Percentiles rank a stretch among this genome's conserved stretches.
Evolutionary conservation across 305 asterid genomes (phyloP).

Genomic region (Coffea humblotiana): DNA sequence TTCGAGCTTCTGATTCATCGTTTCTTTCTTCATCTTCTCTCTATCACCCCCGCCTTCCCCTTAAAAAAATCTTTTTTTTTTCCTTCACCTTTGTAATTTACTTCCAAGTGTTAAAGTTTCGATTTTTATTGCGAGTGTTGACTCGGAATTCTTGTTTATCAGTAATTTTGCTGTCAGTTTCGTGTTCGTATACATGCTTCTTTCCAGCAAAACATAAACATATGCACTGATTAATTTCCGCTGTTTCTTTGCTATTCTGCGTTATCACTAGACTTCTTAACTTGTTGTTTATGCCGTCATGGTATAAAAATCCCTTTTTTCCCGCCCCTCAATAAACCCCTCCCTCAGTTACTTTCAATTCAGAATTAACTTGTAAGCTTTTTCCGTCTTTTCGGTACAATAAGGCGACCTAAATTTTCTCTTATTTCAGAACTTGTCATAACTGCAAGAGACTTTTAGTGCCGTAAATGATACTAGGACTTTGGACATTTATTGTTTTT

Average conservation of each 20-base stretch:
- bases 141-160: neutral
- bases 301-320: neutral
- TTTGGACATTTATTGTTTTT: neutral
- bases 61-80: neutral
- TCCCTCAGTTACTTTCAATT: neutral
- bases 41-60: neutral
- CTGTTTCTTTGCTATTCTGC: neutral
- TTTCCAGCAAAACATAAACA: neutral
- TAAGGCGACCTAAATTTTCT: neutral
- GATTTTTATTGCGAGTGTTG: neutral
- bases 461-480: neutral
- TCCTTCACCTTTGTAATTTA: neutral
- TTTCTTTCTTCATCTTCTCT: neutral
- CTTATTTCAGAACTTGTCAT: neutral
- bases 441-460: neutral
- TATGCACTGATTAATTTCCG: neutral
- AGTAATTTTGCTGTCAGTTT: neutral
- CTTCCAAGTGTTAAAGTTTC: neutral
- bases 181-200: neutral
- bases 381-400: neutral
- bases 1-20: neutral
- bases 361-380: neutral
- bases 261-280: neutral
- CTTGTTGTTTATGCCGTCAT: neutral
- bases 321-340: no score